Evolutionary conservation across 1,284 basidiomycete genomes (phyloP).

Genomic region (Papiliotrema flavescens): DNA sequence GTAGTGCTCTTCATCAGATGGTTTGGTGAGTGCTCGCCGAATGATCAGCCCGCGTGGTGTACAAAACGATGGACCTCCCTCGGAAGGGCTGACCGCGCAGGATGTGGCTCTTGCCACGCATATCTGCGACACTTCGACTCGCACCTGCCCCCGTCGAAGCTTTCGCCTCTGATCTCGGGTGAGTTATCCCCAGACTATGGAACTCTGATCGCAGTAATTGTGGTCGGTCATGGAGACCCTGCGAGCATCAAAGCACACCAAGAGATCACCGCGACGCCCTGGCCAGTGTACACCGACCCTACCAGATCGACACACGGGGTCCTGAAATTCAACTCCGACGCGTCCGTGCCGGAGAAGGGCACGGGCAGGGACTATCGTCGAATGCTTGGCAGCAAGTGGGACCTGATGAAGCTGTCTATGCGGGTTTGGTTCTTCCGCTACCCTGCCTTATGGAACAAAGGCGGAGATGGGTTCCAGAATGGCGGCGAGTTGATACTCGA

Average conservation of each 20-base stretch:
- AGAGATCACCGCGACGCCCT: constrained; percentile 14
- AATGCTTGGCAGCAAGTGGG: constrained; percentile 8
- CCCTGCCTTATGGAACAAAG: constrained; percentile 6
- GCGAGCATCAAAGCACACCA: constrained; percentile 20
- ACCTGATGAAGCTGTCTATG: constrained; percentile 10
- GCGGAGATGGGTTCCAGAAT: constrained; percentile 26
- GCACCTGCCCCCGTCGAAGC: constrained; percentile 16
- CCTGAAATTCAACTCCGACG: constrained; percentile 16
- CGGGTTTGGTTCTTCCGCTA: constrained; percentile 13
- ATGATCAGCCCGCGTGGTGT: too few relatives aligned
- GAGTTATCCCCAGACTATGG: too few relatives aligned
- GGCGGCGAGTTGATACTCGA: constrained; percentile 33
- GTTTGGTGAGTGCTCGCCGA: constrained; percentile 19
- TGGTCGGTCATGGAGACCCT: constrained; percentile 24
- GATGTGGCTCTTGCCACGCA: constrained; percentile 15
- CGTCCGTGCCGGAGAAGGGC: constrained; percentile 6
- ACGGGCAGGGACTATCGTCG: constrained; percentile 21
- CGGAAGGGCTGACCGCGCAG: background rate
- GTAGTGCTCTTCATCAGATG: constrained; percentile 28
- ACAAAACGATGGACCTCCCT: background rate
- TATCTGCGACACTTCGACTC: constrained; percentile 16
- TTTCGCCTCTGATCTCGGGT: constrained; percentile 18
- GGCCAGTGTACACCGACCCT: constrained; percentile 26
- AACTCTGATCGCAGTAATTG: constrained; percentile 18
- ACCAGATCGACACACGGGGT: constrained; percentile 17